These are phyloP conservation scores for Sporothrix euskadiensis DNA, from an alignment of 2,329 filamentous ascomycete genomes.

Conservation along the genomic window DNA sequence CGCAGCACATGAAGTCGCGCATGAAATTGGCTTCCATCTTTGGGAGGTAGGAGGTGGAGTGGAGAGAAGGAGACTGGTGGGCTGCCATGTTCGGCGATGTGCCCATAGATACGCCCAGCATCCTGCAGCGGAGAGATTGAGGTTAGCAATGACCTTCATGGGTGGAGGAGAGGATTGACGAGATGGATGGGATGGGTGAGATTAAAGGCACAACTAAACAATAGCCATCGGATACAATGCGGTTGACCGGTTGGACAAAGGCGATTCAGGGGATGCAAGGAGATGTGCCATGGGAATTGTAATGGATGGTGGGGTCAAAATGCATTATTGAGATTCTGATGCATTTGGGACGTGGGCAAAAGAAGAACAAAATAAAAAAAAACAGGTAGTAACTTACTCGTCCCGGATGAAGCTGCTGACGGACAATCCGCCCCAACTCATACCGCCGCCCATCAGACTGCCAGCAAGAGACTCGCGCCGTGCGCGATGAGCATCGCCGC, in stretches of 20 bases:
- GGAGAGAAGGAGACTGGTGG: slow-evolving; percentile 89
- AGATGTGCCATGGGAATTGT: not conserved
- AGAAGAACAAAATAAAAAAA: not conserved
- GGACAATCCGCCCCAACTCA: slow-evolving; percentile 96
- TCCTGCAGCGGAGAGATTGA: slow-evolving; percentile 53
- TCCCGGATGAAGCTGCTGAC: slow-evolving; percentile 96
- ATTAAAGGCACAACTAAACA: not conserved
- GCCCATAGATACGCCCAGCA: slow-evolving; percentile 72
- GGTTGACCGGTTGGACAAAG: not conserved
- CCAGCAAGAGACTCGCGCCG: slow-evolving; percentile 64
- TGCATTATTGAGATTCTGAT: not conserved
- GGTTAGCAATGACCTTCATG: slow-evolving; percentile 31
- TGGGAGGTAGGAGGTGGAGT: slow-evolving; percentile 93
- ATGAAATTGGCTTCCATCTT: slow-evolving; percentile 98
- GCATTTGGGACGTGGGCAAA: not conserved
- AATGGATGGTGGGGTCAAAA: not conserved
- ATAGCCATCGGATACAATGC: not conserved
- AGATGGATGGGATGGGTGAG: not conserved
- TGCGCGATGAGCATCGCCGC: slow-evolving; percentile 59
- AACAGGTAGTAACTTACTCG: slow-evolving; percentile 68
- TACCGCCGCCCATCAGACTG: slow-evolving; percentile 75
- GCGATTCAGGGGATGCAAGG: not conserved
- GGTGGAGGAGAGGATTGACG: not conserved
- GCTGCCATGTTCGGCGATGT: slow-evolving; percentile 79
- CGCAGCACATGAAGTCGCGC: slow-evolving; percentile 95